phyloP scores from a whole-genome alignment of 805 yeast genomes.

The Schwanniomyces pseudopolymorphus region DNA sequence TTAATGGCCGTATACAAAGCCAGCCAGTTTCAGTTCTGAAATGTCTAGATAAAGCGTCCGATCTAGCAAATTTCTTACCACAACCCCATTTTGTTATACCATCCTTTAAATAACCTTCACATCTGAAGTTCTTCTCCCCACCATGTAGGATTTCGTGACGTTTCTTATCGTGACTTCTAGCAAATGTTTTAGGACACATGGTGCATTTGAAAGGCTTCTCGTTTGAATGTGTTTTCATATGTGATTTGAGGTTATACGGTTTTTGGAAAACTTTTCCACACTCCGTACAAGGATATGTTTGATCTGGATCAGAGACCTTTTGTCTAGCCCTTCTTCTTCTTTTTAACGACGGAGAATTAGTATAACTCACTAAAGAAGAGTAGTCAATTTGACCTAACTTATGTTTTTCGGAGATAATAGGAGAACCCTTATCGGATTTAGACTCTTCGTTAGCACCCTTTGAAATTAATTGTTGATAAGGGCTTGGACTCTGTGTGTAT shows the following conservation, averaged over 20 bases:
- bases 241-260: slow-evolving; percentile 51
- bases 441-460: neutral
- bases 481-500: neutral
- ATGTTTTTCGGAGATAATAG: neutral
- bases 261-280: slow-evolving; percentile 49
- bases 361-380: slow-evolving; percentile 32
- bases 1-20: slow-evolving; percentile 62
- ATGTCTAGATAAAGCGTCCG: slow-evolving; percentile 76
- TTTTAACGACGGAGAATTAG: slow-evolving; percentile 30
- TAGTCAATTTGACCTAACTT: slow-evolving; percentile 24
- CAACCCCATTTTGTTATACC: slow-evolving; percentile 72
- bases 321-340: slow-evolving; percentile 23
- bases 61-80: slow-evolving; percentile 69
- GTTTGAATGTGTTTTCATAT: slow-evolving; percentile 55
- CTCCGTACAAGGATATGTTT: slow-evolving; percentile 35
- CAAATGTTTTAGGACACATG: slow-evolving; percentile 66
- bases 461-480: neutral
- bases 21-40: slow-evolving; percentile 76
- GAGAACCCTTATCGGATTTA: neutral
- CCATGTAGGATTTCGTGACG: slow-evolving; percentile 76
- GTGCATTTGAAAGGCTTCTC: slow-evolving; percentile 71
- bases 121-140: slow-evolving; percentile 67
- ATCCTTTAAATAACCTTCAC: slow-evolving; percentile 60
- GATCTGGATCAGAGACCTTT: slow-evolving; percentile 4
- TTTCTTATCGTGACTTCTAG: slow-evolving; percentile 73